These are phyloP conservation scores for Suillus occidentalis DNA, from an alignment of 768 basidiomycete genomes.

Conservation along the genomic window DNA sequence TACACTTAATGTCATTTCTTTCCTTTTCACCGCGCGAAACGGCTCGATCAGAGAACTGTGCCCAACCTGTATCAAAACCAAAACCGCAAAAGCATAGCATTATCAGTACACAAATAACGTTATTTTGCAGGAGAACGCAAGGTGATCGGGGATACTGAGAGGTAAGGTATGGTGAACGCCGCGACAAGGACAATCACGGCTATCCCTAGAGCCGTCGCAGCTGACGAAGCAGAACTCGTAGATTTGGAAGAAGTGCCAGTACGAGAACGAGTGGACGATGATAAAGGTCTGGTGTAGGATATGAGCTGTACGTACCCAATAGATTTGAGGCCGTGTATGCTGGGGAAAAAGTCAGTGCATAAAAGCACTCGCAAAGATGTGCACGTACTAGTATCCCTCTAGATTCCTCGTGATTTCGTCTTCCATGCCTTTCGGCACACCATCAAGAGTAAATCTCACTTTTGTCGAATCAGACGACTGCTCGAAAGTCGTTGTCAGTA, in stretches of 20 bases:
- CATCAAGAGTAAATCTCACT: slow-evolving; percentile 69
- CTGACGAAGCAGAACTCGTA: slow-evolving; percentile 20
- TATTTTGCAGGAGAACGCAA: slow-evolving; percentile 36
- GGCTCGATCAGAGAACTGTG: slow-evolving; percentile 38
- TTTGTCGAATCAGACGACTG: slow-evolving; percentile 85
- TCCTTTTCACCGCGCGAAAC: slow-evolving; percentile 2
- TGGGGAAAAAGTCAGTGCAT: slow-evolving; percentile 32
- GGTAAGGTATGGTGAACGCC: slow-evolving; percentile 59
- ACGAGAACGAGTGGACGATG: slow-evolving; percentile 29
- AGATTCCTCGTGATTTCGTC: slow-evolving; percentile 75
- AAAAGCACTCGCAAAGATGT: slow-evolving; percentile 1
- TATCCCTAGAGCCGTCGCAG: slow-evolving; percentile 47
- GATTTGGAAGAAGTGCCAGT: slow-evolving; percentile 15
- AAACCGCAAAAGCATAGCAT: slow-evolving; percentile 28
- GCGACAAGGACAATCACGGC: slow-evolving; percentile 52
- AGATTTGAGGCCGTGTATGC: slow-evolving; percentile 82
- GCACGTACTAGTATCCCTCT: slow-evolving; percentile 85
- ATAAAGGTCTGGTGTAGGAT: slow-evolving; percentile 39
- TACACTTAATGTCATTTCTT: neutral
- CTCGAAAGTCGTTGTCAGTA: slow-evolving; percentile 76
- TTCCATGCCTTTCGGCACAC: slow-evolving; percentile 84
- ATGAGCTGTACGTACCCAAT: slow-evolving; percentile 86
- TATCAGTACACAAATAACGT: slow-evolving; percentile 45
- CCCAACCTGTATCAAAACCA: slow-evolving; percentile 40
- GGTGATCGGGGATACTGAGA: slow-evolving; percentile 37